Evolutionary conservation across 192 early-diverging fungal genomes (phyloP).

Genomic region (Coemansia sp.): DNA sequence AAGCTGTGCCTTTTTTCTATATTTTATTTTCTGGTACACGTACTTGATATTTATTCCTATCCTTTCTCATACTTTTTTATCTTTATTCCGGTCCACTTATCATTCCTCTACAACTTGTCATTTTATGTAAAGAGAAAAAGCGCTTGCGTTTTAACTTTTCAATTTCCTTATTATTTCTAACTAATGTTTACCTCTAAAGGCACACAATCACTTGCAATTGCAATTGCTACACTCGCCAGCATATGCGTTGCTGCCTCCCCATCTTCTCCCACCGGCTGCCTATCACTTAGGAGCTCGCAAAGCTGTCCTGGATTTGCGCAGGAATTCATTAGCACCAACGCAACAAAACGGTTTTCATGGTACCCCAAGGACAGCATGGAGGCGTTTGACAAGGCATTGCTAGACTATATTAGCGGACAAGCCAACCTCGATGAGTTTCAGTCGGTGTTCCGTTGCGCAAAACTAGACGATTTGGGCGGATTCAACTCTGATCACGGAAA

Average conservation of each 20-base stretch:
- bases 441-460: slow-evolving; percentile 48
- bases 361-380: slow-evolving; percentile 43
- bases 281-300: slow-evolving; percentile 44
- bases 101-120: too few species aligned
- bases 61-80: not conserved
- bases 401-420: slow-evolving; percentile 48
- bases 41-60: not conserved
- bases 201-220: slow-evolving; percentile 15
- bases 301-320: slow-evolving; percentile 47
- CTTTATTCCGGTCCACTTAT: not conserved
- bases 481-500: slow-evolving; percentile 45
- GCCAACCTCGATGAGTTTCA: slow-evolving; percentile 52
- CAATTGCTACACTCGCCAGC: slow-evolving; percentile 12
- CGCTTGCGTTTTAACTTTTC: not conserved
- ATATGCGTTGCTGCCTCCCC: not conserved
- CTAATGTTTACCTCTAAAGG: slow-evolving; percentile 11
- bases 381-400: slow-evolving; percentile 50
- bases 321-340: slow-evolving; percentile 50
- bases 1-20: not conserved
- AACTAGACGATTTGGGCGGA: slow-evolving; percentile 49
- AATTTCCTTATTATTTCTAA: not conserved
- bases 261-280: slow-evolving; percentile 12
- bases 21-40: not conserved
- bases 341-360: slow-evolving; percentile 50
- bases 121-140: too few species aligned